These are phyloP conservation scores for Mercurialis annua DNA, from an alignment of 345 rosid species.

Conservation along the genomic window DNA sequence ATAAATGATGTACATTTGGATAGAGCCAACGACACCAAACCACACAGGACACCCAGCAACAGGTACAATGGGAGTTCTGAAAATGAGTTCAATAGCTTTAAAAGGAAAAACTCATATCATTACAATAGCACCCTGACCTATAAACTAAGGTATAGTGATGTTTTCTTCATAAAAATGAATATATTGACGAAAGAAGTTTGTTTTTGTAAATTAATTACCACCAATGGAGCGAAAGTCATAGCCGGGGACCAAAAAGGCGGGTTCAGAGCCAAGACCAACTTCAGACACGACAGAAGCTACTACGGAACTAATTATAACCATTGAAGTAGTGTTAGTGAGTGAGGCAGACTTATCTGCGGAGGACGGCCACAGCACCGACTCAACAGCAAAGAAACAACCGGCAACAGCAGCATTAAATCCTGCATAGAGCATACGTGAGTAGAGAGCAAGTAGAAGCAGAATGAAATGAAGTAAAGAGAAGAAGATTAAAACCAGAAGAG, in stretches of 20 bases:
- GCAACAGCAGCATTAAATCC: constrained; percentile 98
- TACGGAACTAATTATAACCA: constrained; percentile 90
- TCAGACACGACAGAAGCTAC: constrained; percentile 83
- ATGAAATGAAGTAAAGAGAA: neutral
- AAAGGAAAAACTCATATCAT: neutral
- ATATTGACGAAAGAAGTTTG: too few species aligned
- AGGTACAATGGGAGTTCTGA: constrained; percentile 91
- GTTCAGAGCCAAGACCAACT: constrained; percentile 83
- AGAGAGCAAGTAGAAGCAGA: neutral
- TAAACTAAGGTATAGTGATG: neutral
- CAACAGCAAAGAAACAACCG: constrained; percentile 92
- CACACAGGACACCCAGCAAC: constrained; percentile 72
- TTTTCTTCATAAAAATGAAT: neutral
- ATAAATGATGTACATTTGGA: constrained; percentile 75
- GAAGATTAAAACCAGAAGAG: constrained; percentile 60
- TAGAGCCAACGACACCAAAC: constrained; percentile 66
- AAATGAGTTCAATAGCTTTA: constrained; percentile 24
- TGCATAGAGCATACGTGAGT: constrained; percentile 6
- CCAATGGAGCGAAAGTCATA: constrained; percentile 89
- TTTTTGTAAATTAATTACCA: constrained; percentile 37
- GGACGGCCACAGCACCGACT: constrained; percentile 90
- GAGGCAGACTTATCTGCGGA: constrained; percentile 51
- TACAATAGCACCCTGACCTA: neutral
- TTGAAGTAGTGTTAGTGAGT: constrained; percentile 74
- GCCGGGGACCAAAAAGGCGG: constrained; percentile 83